Conservation (phyloP, 2,329 filamentous ascomycete genomes). For the Sclerotinia glacialis region DNA sequence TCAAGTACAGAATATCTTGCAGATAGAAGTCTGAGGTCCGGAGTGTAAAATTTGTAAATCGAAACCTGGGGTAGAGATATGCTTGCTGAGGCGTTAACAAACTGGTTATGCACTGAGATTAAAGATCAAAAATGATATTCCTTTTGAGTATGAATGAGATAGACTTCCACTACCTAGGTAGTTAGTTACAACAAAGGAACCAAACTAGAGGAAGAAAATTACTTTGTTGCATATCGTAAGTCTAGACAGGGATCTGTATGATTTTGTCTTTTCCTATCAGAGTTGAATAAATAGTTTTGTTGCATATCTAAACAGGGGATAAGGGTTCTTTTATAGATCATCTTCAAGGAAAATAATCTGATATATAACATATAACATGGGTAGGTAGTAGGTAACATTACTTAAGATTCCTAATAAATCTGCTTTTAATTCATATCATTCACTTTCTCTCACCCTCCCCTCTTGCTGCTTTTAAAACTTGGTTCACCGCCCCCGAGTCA, state of each 20-base stretch:
- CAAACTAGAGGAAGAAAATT: not conserved
- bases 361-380: not conserved
- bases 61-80: too few species aligned
- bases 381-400: too few species aligned
- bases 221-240: not conserved
- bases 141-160: too few species aligned
- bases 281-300: not conserved
- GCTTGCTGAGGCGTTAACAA: too few species aligned
- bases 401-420: not conserved
- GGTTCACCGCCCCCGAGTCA: not conserved
- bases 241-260: not conserved
- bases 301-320: not conserved
- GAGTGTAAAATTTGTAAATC: too few species aligned
- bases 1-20: too few species aligned
- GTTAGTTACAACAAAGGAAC: too few species aligned
- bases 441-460: not conserved
- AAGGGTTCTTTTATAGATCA: not conserved
- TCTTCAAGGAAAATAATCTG: not conserved
- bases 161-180: too few species aligned
- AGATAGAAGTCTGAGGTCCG: too few species aligned
- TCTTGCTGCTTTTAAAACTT: not conserved
- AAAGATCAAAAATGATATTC: too few species aligned
- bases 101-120: too few species aligned
- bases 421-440: not conserved
- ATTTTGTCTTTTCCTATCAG: not conserved